phyloP scores from a whole-genome alignment of 371 early-diverging fungal genomes.

The Choanephora cucurbitarum region DNA sequence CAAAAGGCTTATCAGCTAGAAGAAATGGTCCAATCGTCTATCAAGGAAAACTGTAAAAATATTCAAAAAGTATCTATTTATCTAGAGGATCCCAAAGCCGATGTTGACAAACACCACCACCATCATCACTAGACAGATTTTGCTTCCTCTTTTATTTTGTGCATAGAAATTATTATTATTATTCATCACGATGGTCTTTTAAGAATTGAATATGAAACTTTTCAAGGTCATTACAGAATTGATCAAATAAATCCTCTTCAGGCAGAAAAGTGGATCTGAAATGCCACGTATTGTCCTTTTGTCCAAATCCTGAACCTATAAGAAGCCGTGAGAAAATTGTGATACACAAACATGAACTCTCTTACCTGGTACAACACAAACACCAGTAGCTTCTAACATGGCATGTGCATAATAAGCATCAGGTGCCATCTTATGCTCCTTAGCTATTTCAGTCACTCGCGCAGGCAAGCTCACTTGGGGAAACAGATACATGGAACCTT shows the following conservation, averaged over 20 bases:
- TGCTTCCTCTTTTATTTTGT: too few species aligned
- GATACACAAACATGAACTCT: too few species aligned
- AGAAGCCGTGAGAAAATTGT: slow-evolving; percentile 2
- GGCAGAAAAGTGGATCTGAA: slow-evolving; percentile 97
- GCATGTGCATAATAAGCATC: slow-evolving; percentile 86
- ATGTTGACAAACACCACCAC: slow-evolving; percentile 1
- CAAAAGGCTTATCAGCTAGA: slow-evolving; percentile 36
- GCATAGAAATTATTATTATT: too few species aligned
- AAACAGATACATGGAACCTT: slow-evolving; percentile 97
- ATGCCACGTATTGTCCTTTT: slow-evolving; percentile 90
- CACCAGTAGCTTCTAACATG: slow-evolving; percentile 92
- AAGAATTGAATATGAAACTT: slow-evolving; percentile 84
- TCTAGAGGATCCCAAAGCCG: slow-evolving; percentile 23
- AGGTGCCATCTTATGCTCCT: slow-evolving; percentile 62
- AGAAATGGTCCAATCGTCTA: slow-evolving; percentile 26
- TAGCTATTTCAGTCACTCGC: slow-evolving; percentile 75
- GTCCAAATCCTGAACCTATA: slow-evolving; percentile 84
- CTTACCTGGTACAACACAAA: slow-evolving; percentile 66
- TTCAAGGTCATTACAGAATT: slow-evolving; percentile 73
- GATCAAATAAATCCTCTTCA: slow-evolving; percentile 88
- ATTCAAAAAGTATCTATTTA: slow-evolving; percentile 44
- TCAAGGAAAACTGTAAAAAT: slow-evolving; percentile 32
- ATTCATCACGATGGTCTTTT: slow-evolving; percentile 59
- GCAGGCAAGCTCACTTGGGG: slow-evolving; percentile 79
- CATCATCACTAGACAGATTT: slow-evolving; percentile 4